These are phyloP conservation scores for Solanum dulcamara DNA, from an alignment of 257 asterid species.

Conservation along the genomic window DNA sequence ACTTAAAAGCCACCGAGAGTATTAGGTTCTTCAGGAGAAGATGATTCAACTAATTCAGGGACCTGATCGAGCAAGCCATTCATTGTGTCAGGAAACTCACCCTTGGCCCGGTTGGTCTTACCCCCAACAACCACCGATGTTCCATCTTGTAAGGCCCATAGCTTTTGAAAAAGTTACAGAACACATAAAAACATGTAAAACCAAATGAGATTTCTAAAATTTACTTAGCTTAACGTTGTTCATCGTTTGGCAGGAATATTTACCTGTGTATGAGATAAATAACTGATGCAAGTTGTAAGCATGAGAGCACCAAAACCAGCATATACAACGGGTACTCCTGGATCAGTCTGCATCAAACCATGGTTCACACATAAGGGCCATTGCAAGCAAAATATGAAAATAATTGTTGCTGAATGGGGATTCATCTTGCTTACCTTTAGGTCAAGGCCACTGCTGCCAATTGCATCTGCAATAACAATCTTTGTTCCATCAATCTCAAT, in stretches of 20 bases:
- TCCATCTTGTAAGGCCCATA: constrained; percentile 98
- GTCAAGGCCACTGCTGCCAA: constrained; percentile 91
- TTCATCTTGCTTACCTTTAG: constrained; percentile 41
- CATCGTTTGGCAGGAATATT: not conserved
- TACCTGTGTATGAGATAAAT: constrained; percentile 87
- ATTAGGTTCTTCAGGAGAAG: constrained; percentile 17
- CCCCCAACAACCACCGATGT: constrained; percentile 80
- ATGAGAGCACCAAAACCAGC: constrained; percentile 92
- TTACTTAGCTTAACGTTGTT: not conserved
- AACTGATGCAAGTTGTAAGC: constrained; percentile 97
- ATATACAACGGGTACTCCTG: constrained; percentile 86
- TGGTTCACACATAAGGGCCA: not conserved
- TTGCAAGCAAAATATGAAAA: not conserved
- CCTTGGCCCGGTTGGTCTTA: constrained; percentile 87
- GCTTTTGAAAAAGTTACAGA: constrained; percentile 17
- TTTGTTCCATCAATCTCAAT: constrained; percentile 64
- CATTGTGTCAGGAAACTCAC: constrained; percentile 78
- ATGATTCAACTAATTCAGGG: constrained; percentile 66
- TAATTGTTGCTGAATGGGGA: not conserved
- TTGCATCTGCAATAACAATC: constrained; percentile 56
- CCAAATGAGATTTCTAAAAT: not conserved
- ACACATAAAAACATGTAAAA: not conserved
- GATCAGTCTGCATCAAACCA: constrained; percentile 28
- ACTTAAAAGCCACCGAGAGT: not conserved
- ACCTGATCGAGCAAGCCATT: constrained; percentile 71